Conservation (phyloP, 306 rosid species). For the Inga oerstediana region DNA sequence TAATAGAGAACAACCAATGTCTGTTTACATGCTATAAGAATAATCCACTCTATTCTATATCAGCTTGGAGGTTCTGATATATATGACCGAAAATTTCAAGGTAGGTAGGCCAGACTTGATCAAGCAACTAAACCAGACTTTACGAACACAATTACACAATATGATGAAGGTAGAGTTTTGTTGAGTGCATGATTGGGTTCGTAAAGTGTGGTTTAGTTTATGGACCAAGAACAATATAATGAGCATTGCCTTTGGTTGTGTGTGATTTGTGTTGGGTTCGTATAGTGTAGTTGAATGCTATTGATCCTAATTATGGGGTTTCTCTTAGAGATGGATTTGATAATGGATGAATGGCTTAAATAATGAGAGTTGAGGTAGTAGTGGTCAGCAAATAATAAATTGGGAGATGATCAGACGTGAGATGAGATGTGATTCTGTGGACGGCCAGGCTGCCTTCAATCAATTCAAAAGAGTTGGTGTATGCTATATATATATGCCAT, state of each 20-base stretch:
- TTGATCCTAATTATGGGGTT: background rate
- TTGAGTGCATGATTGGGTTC: too few species aligned
- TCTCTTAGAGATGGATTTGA: background rate
- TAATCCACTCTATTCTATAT: constrained; percentile 61
- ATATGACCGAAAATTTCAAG: background rate
- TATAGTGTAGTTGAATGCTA: background rate
- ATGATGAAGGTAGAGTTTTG: background rate
- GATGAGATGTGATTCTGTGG: background rate
- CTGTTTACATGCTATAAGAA: constrained; percentile 56
- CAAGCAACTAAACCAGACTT: background rate
- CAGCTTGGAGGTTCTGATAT: constrained; percentile 53
- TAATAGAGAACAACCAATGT: constrained; percentile 52
- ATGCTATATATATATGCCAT: too few species aligned
- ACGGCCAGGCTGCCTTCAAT: background rate
- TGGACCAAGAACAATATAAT: background rate
- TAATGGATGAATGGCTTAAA: background rate
- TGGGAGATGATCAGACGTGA: background rate
- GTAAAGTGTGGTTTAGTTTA: background rate
- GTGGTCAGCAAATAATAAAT: background rate
- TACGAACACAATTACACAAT: background rate
- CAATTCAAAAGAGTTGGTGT: background rate
- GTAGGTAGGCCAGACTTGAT: background rate
- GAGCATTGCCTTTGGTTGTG: background rate
- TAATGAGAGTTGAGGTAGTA: background rate
- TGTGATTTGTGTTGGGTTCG: background rate